Conservation (phyloP, 2,329 filamentous ascomycete species). For the Epichloe typhina region DNA sequence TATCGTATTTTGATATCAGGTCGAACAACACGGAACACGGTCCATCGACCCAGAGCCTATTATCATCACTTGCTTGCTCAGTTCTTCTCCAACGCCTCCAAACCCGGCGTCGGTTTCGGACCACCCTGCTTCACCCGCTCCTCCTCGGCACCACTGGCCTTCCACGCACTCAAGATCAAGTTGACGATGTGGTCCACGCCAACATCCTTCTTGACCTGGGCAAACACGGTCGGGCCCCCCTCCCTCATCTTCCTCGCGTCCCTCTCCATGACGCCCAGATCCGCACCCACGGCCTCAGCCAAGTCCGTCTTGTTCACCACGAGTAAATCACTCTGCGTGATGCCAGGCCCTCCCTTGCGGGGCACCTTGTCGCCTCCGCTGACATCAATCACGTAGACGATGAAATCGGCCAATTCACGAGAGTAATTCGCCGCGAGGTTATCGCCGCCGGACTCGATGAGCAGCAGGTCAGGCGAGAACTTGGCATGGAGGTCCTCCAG, state of each 20-base stretch:
- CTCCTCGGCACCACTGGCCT: slow-evolving; percentile 66
- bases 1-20: too few relatives aligned
- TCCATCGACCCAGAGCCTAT: too few relatives aligned
- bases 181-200: slow-evolving; percentile 78
- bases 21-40: too few relatives aligned
- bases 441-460: slow-evolving; percentile 93
- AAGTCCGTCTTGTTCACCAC: slow-evolving; percentile 97
- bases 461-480: slow-evolving; percentile 68
- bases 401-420: slow-evolving; percentile 88
- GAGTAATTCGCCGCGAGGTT: slow-evolving; percentile 96
- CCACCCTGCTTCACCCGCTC: slow-evolving; percentile 40
- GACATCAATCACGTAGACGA: slow-evolving; percentile 98
- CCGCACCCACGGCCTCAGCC: slow-evolving; percentile 79
- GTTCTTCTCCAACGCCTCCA: slow-evolving; percentile 29
- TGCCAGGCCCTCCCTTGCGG: slow-evolving; percentile 87
- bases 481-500: slow-evolving; percentile 76
- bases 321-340: slow-evolving; percentile 88
- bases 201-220: slow-evolving; percentile 87
- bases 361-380: slow-evolving; percentile 94
- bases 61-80: neutral
- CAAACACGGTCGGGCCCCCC: slow-evolving; percentile 89
- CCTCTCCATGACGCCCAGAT: slow-evolving; percentile 84
- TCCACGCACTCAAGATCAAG: slow-evolving; percentile 85
- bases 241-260: slow-evolving; percentile 92
- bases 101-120: slow-evolving; percentile 41